Conservation (phyloP, 768 basidiomycete genomes). For the Lentinus tigrinus region DNA sequence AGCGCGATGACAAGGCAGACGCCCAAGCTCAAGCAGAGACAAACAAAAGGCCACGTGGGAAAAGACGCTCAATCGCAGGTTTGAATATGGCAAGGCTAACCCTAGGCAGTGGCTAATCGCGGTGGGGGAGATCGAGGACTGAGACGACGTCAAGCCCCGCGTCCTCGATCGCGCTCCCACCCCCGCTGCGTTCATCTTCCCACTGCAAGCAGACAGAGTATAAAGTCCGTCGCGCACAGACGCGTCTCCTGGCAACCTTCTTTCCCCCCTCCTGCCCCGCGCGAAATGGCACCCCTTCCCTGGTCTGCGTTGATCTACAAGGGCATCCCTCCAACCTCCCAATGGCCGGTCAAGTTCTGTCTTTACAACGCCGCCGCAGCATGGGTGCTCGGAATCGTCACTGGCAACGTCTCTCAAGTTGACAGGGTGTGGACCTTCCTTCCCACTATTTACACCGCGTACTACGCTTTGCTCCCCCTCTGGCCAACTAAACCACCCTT, state of each 20-base stretch:
- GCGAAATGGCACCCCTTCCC: conserved; percentile 16
- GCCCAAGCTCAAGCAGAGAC: too few relatives aligned
- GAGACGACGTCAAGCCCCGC: background rate
- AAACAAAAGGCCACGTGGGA: too few relatives aligned
- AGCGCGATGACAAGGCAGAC: too few relatives aligned
- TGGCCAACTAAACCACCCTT: conserved; percentile 40
- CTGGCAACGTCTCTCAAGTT: conserved; percentile 83
- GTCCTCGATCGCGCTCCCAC: background rate
- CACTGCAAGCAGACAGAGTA: background rate
- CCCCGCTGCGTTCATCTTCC: background rate
- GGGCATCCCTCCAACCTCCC: conserved; percentile 26
- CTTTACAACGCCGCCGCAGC: conserved; percentile 43
- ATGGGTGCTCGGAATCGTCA: conserved; percentile 63
- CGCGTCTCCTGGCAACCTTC: background rate
- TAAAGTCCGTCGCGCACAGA: background rate
- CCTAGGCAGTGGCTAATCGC: too few relatives aligned
- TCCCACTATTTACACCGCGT: conserved; percentile 79
- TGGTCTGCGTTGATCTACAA: conserved; percentile 2
- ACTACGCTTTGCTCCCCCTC: conserved; percentile 76
- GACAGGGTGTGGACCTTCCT: conserved; percentile 77
- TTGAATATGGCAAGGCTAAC: too few relatives aligned
- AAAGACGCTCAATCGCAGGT: too few relatives aligned
- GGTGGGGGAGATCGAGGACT: background rate
- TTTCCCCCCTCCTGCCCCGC: background rate
- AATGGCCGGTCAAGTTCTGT: conserved; percentile 67